A percentile compares a stretch with the other conserved stretches of the same genome.
Evolutionary conservation across 2,329 filamentous ascomycete species (phyloP).

Genomic region (Verticillium nubilum): DNA sequence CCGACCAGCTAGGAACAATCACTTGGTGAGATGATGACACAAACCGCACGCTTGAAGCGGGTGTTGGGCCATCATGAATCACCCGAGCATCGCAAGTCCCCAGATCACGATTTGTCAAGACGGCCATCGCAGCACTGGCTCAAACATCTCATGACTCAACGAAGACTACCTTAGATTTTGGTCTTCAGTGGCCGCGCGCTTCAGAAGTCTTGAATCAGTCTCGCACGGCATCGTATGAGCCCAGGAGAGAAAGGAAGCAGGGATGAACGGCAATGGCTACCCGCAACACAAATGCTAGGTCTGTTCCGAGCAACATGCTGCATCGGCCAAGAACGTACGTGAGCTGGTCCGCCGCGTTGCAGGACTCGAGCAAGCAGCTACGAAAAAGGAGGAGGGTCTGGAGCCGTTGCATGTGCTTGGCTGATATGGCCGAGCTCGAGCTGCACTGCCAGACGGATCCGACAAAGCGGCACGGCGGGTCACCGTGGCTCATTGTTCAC

Average conservation of each 20-base stretch:
- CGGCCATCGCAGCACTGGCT: too few relatives aligned
- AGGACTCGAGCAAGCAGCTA: background rate
- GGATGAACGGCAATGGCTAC: background rate
- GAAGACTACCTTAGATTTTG: too few relatives aligned
- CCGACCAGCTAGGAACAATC: too few relatives aligned
- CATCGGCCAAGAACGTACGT: background rate
- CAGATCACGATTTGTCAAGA: too few relatives aligned
- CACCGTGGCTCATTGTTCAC: background rate
- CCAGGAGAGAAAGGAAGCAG: background rate
- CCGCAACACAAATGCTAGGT: background rate
- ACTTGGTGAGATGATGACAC: too few relatives aligned
- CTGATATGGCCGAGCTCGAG: background rate
- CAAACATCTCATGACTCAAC: too few relatives aligned
- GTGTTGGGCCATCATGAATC: too few relatives aligned
- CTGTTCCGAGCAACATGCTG: background rate
- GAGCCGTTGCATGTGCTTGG: background rate
- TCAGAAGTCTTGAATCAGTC: background rate
- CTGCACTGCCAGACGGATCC: background rate
- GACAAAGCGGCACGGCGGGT: background rate
- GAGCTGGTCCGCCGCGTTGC: background rate
- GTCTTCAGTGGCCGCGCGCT: too few relatives aligned
- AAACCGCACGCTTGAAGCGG: too few relatives aligned
- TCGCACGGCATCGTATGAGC: background rate
- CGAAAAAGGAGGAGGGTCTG: background rate
- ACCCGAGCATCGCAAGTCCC: too few relatives aligned